Percentiles rank a stretch among this genome's conserved stretches.
Conservation (phyloP, 2,329 filamentous ascomycete genomes). For the Phoma sp. region DNA sequence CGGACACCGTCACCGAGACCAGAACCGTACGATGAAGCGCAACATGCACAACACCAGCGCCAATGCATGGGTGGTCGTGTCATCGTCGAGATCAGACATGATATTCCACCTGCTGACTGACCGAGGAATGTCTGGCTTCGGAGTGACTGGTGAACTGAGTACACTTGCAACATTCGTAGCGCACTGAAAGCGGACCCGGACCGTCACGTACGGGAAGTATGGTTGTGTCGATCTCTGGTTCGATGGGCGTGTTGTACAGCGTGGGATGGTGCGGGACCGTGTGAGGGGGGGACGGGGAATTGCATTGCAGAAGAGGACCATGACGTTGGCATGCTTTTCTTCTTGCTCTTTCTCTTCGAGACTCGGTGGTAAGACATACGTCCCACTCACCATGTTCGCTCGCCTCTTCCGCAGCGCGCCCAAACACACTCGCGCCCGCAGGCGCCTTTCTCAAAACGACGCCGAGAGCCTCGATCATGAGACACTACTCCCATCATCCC, state of each 20-base stretch:
- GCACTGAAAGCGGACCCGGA: neutral
- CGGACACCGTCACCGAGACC: too few relatives aligned
- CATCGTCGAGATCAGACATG: neutral
- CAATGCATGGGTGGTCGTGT: too few relatives aligned
- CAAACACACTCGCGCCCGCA: constrained; percentile 13
- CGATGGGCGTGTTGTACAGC: neutral
- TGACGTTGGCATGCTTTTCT: neutral
- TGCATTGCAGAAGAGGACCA: neutral
- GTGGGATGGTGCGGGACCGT: neutral
- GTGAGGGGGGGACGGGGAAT: neutral
- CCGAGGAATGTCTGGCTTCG: neutral
- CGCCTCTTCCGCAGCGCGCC: constrained; percentile 13
- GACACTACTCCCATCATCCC: constrained; percentile 16
- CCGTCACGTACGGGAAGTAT: neutral
- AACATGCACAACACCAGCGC: too few relatives aligned
- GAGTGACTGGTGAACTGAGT: neutral
- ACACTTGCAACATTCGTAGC: constrained; percentile 1
- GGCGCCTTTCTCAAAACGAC: constrained; percentile 11
- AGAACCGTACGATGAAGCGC: too few relatives aligned
- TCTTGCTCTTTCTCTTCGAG: neutral
- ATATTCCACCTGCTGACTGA: neutral
- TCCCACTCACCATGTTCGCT: neutral
- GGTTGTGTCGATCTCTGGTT: neutral
- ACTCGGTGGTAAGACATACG: neutral
- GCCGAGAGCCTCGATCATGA: constrained; percentile 22